Evolutionary conservation across 1,284 basidiomycete species (phyloP), one percentile per base, ranked within the genome.

Genomic region (Cutaneotrichosporon dermatis): DNA sequence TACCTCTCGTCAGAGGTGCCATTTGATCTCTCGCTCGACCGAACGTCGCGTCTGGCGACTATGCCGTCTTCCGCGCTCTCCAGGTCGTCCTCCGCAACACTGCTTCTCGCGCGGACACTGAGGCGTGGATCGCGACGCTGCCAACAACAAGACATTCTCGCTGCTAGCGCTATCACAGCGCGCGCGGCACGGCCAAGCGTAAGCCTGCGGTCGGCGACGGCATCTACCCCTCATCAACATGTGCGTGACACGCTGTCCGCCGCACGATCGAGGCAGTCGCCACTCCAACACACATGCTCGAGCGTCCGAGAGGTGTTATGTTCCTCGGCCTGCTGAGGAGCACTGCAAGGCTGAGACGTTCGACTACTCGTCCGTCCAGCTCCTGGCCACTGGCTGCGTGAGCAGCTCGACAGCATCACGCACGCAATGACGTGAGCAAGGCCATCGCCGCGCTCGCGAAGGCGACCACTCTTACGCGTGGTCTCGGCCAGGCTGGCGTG

Each of bases 301-400:
- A 40, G 52, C 59, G 1, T 54, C 57, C 4, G 63, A 64, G 55
- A 41, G 0, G 51, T 49, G 0, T 34, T 46, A 43, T 61, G 35
- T 55, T 64, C 6, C 55, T 61, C 33, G 39, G 36, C 6, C 57
- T 74, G 15, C 65, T 80, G 75, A 78, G 64, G 61, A 68, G 9
- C 70, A 74, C 57, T 69, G 69, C 39, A 62, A 63, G 34, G 46
- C 51, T 1, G 52, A 65, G 7, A 66, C 68, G 1, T 77, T 80
- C 63, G 78, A 80, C 62, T 80, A 79, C 63, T 80, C 80, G 8
- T 73, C 80, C 1, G 71, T 80, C 9, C 77, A 77, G 59, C 71
- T 80, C 16, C 69, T 82, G 5, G 74, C 76, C 5, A 58, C 63
- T 76, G 76, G 75, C 65, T 80, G 25, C 54, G 63, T 3, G 70